Evolutionary conservation across 306 rosid genomes (phyloP), one percentile per base, ranked within the genome.

Genomic region (Pterocarpus macrocarpus): DNA sequence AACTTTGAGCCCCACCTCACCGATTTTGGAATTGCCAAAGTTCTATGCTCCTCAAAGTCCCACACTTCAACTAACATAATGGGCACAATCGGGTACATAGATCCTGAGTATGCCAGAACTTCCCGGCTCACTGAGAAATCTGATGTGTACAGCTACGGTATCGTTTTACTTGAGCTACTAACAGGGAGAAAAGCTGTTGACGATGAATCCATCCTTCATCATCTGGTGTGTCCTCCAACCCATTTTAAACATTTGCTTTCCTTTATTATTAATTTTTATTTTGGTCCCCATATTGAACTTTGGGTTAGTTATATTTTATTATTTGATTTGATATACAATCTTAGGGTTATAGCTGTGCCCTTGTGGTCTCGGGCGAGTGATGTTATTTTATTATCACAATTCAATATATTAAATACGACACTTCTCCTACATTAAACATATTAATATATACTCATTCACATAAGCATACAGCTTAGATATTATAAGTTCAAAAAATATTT

Each of bases 31-130:
- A 93, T 95, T 49, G 99, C 99, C 83, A 95, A 95, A 90, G 89
- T 86, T 16, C 87, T 95, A 6, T 89, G 93, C 87, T 67, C 89
- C 78, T 69, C 98, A 28, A 95, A 90, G 79, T 70, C 99, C 1
- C 86, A 90, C 13, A 92, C 99, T 34, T 93, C 99, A 4, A 95
- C 99, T 16, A 90, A 86, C 69, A 71, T 95, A 64, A 88, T 93
- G 92, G 99, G 99, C 83, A 95, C 99, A 11, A 95, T 95, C 67
- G 99, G 99, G 66, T 95, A 95, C 66, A 95, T 95, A 22, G 99
- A 95, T 65, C 99, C 99, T 1, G 99, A 95, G 84, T 95, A 95
- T 80, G 99, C 98, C 10, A 86, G 97, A 58, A 95, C 99, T 44
- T 91, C 97, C 6, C 93, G 98, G 16, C 98, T 95, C 71, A 95